These are phyloP conservation scores for Aurantiochytrium sp. DNA, from an alignment of 108 stramenopile species.

Conservation along the genomic window DNA sequence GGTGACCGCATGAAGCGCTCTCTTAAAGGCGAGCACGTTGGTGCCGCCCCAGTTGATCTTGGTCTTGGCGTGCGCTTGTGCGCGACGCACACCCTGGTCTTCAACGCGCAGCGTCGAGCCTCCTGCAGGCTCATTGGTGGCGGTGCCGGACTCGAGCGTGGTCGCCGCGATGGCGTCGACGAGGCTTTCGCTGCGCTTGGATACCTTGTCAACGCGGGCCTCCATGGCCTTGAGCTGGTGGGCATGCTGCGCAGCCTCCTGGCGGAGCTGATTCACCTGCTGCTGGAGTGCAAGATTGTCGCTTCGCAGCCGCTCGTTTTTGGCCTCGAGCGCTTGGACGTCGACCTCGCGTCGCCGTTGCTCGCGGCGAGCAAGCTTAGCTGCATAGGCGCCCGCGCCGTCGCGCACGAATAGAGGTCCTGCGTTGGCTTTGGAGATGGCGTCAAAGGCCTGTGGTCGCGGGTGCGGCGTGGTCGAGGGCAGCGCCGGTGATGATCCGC, in stretches of 20 bases:
- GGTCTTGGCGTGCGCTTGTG: not conserved
- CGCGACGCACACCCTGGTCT: not conserved
- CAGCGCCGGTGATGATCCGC: not conserved
- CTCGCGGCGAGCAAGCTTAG: not conserved
- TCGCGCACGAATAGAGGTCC: not conserved
- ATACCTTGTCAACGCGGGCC: not conserved
- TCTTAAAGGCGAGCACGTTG: not conserved
- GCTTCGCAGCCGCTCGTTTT: not conserved
- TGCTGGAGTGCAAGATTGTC: not conserved
- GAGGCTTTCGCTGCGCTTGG: not conserved
- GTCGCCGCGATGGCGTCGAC: not conserved
- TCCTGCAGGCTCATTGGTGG: not conserved
- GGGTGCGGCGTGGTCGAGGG: not conserved
- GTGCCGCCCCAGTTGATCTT: constrained; percentile 14
- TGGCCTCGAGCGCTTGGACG: not conserved
- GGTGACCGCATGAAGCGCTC: not conserved
- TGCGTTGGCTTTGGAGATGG: not conserved
- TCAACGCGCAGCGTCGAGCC: not conserved
- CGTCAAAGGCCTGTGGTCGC: not conserved
- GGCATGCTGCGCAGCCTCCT: not conserved
- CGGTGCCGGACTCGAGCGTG: not conserved
- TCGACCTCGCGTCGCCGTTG: not conserved
- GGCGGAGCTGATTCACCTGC: not conserved
- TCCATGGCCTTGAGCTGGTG: not conserved
- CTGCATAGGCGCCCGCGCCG: not conserved